These are phyloP conservation scores for Oryza meyeriana DNA, from an alignment of 176 grass and related monocot species.

Conservation along the genomic window DNA sequence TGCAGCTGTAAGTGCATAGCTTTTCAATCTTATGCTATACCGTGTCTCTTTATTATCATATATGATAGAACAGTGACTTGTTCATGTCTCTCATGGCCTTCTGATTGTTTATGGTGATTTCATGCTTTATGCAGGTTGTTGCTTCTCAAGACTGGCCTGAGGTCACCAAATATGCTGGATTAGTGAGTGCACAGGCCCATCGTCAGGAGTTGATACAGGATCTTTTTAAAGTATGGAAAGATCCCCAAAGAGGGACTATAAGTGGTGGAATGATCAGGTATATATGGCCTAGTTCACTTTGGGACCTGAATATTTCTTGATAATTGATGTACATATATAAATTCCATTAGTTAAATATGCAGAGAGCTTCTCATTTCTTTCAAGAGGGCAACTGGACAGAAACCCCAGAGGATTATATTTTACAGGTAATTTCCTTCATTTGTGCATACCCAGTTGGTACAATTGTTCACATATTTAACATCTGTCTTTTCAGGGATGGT, in stretches of 20 bases:
- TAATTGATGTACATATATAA: not conserved
- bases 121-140: slow-evolving; percentile 50
- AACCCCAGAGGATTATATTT: slow-evolving; percentile 72
- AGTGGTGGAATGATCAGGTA: slow-evolving; percentile 71
- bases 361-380: slow-evolving; percentile 79
- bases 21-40: slow-evolving; percentile 11
- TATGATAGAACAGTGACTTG: not conserved
- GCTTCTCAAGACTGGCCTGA: slow-evolving; percentile 82
- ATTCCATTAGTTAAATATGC: slow-evolving; percentile 19
- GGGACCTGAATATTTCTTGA: not conserved
- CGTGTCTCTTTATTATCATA: not conserved
- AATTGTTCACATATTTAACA: not conserved
- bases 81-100: not conserved
- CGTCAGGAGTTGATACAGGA: slow-evolving; percentile 71
- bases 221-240: slow-evolving; percentile 62
- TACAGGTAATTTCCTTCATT: slow-evolving; percentile 50
- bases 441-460: not conserved
- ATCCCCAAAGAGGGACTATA: slow-evolving; percentile 52
- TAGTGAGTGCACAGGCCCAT: slow-evolving; percentile 61
- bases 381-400: slow-evolving; percentile 54
- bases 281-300: slow-evolving; percentile 13
- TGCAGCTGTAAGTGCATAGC: slow-evolving; percentile 57
- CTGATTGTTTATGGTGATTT: not conserved
- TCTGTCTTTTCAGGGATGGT: slow-evolving; percentile 50
- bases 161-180: slow-evolving; percentile 67